Evolutionary conservation across 2,329 filamentous ascomycete species (phyloP).

Genomic region (Colletotrichum agaves): DNA sequence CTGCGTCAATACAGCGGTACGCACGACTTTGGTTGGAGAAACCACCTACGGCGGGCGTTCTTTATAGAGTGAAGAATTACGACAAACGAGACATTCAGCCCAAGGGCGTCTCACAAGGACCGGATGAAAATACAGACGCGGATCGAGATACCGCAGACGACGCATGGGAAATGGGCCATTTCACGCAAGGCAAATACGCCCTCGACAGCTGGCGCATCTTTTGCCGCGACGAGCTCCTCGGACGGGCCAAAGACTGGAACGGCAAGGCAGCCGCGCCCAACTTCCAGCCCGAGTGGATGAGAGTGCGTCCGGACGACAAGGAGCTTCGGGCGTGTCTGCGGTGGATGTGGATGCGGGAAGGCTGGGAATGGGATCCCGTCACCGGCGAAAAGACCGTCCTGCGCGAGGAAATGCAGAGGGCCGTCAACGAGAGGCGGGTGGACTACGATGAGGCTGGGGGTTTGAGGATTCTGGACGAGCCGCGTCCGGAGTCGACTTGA

Average conservation of each 20-base stretch:
- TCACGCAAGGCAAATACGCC: slow-evolving; percentile 85
- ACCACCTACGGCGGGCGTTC: slow-evolving; percentile 68
- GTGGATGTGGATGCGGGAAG: slow-evolving; percentile 93
- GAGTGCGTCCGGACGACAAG: slow-evolving; percentile 84
- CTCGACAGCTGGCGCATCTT: slow-evolving; percentile 95
- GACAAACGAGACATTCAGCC: slow-evolving; percentile 47
- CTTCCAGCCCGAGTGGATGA: slow-evolving; percentile 91
- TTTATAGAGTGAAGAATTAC: slow-evolving; percentile 65
- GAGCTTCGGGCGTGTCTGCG: slow-evolving; percentile 86
- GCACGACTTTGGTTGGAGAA: slow-evolving; percentile 74
- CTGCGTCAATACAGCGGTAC: slow-evolving; percentile 74
- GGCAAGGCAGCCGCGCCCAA: slow-evolving; percentile 61
- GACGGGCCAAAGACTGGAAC: slow-evolving; percentile 72
- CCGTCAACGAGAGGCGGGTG: slow-evolving; percentile 68
- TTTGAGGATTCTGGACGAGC: slow-evolving; percentile 51
- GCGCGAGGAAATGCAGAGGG: slow-evolving; percentile 61
- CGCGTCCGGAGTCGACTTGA: neutral
- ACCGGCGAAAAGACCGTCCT: slow-evolving; percentile 73
- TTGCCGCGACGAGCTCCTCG: slow-evolving; percentile 81
- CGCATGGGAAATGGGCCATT: slow-evolving; percentile 86
- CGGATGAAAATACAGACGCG: slow-evolving; percentile 14
- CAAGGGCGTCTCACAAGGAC: neutral
- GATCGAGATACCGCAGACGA: slow-evolving; percentile 43
- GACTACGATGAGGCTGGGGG: slow-evolving; percentile 63
- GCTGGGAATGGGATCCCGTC: slow-evolving; percentile 81